Evolutionary conservation across 306 rosid species (phyloP).

Genomic region (Prunus dulcis): DNA sequence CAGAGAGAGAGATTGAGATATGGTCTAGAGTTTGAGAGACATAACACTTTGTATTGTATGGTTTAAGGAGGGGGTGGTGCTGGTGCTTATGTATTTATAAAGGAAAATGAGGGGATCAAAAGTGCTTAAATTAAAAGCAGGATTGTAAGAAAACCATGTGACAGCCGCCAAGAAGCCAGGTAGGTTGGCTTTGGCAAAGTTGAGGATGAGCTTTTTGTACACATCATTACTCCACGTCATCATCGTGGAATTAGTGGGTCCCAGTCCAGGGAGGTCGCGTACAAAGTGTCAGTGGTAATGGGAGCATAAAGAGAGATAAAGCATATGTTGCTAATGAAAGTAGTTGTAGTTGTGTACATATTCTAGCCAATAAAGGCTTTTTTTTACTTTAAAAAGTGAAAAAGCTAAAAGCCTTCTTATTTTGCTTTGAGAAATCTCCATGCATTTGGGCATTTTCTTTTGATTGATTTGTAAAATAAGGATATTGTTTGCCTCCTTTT

Average conservation of each 20-base stretch:
- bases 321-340: conserved; percentile 14
- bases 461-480: not conserved
- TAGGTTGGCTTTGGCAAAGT: conserved; percentile 36
- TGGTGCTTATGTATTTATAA: conserved; percentile 1
- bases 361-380: not conserved
- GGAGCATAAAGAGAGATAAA: conserved; percentile 20
- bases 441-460: conserved; percentile 27
- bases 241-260: conserved; percentile 45
- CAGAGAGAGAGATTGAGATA: not conserved
- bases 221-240: conserved; percentile 56
- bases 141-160: conserved; percentile 23
- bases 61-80: conserved; percentile 2
- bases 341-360: conserved; percentile 13
- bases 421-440: conserved; percentile 31
- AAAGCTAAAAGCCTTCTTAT: conserved; percentile 12
- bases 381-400: not conserved
- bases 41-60: not conserved
- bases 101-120: conserved; percentile 20
- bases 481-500: too few relatives aligned
- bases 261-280: conserved; percentile 46
- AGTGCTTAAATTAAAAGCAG: conserved; percentile 17
- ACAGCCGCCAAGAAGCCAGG: conserved; percentile 29
- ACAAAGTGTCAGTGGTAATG: conserved; percentile 38
- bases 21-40: not conserved
- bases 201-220: conserved; percentile 55